Conservation (phyloP, 2,329 filamentous ascomycete species). For the Catunica adiposa region DNA sequence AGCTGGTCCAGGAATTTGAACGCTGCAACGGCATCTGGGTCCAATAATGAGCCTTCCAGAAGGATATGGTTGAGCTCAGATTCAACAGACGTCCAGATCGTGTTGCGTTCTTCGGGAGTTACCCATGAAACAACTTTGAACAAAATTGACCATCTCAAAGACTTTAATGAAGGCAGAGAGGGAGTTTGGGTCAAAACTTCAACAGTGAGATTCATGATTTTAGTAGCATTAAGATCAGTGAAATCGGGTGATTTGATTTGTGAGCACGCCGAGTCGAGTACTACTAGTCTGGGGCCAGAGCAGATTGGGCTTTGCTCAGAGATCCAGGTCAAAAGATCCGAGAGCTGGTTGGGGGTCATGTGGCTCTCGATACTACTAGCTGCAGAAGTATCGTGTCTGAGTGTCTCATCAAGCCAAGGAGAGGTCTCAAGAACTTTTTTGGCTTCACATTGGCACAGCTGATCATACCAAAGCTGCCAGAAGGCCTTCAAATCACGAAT, state of each 20-base stretch:
- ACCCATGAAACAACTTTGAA: conserved; percentile 24
- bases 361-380: conserved; percentile 24
- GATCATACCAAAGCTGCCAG: conserved; percentile 30
- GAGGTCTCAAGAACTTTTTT: conserved; percentile 19
- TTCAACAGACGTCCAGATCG: conserved; percentile 23
- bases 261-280: conserved; percentile 27
- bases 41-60: conserved; percentile 20
- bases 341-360: conserved; percentile 29
- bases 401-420: conserved; percentile 20
- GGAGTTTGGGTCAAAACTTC: conserved; percentile 18
- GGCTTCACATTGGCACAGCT: conserved; percentile 24
- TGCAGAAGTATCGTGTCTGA: conserved; percentile 12
- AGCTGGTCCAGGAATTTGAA: conserved; percentile 25
- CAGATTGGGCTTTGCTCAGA: conserved; percentile 20
- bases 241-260: conserved; percentile 28
- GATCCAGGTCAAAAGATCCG: conserved; percentile 29
- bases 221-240: conserved; percentile 26
- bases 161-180: conserved; percentile 19
- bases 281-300: conserved; percentile 24
- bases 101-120: conserved; percentile 18
- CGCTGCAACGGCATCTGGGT: conserved; percentile 25
- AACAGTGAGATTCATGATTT: conserved; percentile 23
- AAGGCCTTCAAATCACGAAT: conserved; percentile 32
- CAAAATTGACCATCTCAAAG: conserved; percentile 27
- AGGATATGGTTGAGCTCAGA: conserved; percentile 22